Conservation (phyloP, 164 flowering plant genomes). For the Piper longum region DNA sequence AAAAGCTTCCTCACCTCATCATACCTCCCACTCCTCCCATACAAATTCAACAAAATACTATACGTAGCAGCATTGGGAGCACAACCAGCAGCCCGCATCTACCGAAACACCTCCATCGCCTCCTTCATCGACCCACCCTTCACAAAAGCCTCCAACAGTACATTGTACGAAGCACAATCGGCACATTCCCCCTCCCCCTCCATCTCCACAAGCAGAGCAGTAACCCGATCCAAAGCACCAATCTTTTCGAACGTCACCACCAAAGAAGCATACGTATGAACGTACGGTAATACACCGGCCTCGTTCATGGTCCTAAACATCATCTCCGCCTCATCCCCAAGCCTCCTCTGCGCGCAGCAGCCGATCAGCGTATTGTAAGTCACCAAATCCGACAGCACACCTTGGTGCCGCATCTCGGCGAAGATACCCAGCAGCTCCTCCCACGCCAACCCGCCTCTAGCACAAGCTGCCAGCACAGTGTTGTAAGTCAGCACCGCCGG, state of each 20-base stretch:
- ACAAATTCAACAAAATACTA: slow-evolving; percentile 70
- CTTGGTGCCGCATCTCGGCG: slow-evolving; percentile 91
- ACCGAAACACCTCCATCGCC: slow-evolving; percentile 77
- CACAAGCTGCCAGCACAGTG: slow-evolving; percentile 73
- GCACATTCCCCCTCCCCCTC: slow-evolving; percentile 56
- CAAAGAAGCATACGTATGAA: slow-evolving; percentile 58
- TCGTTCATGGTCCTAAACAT: slow-evolving; percentile 89
- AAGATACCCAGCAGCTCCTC: slow-evolving; percentile 82
- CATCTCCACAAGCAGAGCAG: slow-evolving; percentile 69
- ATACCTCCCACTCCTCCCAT: slow-evolving; percentile 66
- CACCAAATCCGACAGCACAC: slow-evolving; percentile 73
- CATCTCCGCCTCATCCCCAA: slow-evolving; percentile 91
- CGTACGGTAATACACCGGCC: slow-evolving; percentile 75
- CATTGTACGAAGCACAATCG: slow-evolving; percentile 73
- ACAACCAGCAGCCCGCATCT: slow-evolving; percentile 79
- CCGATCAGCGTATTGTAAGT: slow-evolving; percentile 79
- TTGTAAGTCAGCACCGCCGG: slow-evolving; percentile 78
- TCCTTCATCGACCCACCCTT: slow-evolving; percentile 46
- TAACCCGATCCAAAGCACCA: slow-evolving; percentile 58
- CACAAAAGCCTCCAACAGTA: slow-evolving; percentile 71
- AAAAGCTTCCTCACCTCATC: slow-evolving; percentile 81
- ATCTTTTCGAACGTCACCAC: slow-evolving; percentile 71
- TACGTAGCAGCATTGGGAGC: slow-evolving; percentile 73
- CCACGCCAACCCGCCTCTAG: slow-evolving; percentile 91
- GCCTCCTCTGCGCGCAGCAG: slow-evolving; percentile 60